Base-by-base conservation (phyloP, 1,284 basidiomycete genomes). In the Cryptococcus sp. region DNA sequence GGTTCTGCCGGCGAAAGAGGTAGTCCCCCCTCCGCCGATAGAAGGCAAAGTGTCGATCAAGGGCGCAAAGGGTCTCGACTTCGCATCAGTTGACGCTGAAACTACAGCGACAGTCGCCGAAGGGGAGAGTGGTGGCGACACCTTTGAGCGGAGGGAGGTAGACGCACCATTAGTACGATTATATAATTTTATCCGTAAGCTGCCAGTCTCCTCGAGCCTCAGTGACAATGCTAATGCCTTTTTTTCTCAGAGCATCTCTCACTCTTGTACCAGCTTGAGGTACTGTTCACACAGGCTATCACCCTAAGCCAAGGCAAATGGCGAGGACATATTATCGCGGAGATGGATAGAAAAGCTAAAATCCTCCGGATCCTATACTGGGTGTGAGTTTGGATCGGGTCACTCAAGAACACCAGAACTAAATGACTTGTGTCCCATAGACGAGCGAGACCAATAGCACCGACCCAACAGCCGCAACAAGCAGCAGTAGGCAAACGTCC, bases 181-280 rank as follows among this genome's bases (percentile, higher is more conserved):
- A 17, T 67, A 66, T 58, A 77, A 77, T 54, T 69, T 73, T 20
- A 41, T 77, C n/a, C 69, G 73, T 75, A 49, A 62, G 73, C 66
- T 2, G 29, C 29, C 29, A 34, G 8, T 34, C 29, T 13, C 8
- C 29, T 10, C 29, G 13, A 5, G n/a, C 6, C 13, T 15, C 17
- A 38, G 19, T 19, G 2, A 15, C 15, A 13, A 23, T 19, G n/a
- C 41, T 4, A 10, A 22, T 19, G n/a, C 29, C n/a, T 40, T 38
- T 10, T 40, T 29, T 44, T 13, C 23, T 6, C 46, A 75, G 73
- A 75, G 62, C 70, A 75, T 54, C 52, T 77, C 2, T 74, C 70
- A 4, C 57, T 77, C 38, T 63, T 70, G 16, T 74, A 75, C 53
- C 75, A 75, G 53, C 62, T 77, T 17, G 74, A 75, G 55, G 58